A percentile compares a stretch with the other conserved stretches of the same genome.
Evolutionary conservation across 768 basidiomycete genomes (phyloP).

Genomic region (Mycena rebaudengoi): DNA sequence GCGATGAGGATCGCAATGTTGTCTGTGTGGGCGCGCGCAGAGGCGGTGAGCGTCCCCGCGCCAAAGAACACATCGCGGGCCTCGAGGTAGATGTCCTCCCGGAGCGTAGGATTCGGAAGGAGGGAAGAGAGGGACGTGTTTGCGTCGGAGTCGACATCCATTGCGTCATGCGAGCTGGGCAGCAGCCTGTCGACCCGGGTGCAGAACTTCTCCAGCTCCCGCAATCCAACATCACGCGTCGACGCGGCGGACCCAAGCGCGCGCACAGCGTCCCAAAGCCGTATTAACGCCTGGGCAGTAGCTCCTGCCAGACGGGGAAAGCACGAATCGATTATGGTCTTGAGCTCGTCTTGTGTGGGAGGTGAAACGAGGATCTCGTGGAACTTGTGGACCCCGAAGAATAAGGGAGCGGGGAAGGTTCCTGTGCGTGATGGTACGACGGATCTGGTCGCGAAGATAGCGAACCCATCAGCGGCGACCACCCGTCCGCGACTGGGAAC

Average conservation of each 20-base stretch:
- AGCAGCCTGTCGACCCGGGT: slow-evolving; percentile 71
- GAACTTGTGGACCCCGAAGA: slow-evolving; percentile 90
- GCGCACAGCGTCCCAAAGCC: slow-evolving; percentile 73
- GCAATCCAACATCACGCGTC: slow-evolving; percentile 71
- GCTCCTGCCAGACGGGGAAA: slow-evolving; percentile 69
- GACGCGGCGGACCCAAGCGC: slow-evolving; percentile 59
- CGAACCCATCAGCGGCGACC: slow-evolving; percentile 81
- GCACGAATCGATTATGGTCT: slow-evolving; percentile 69
- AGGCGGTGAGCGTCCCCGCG: slow-evolving; percentile 60
- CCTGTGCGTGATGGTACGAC: slow-evolving; percentile 55
- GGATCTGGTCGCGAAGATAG: slow-evolving; percentile 90
- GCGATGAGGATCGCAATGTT: slow-evolving; percentile 64
- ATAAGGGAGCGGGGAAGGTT: slow-evolving; percentile 65
- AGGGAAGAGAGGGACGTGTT: slow-evolving; percentile 47
- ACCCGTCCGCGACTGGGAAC: slow-evolving; percentile 80
- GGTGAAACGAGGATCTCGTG: slow-evolving; percentile 69
- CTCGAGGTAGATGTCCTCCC: slow-evolving; percentile 91
- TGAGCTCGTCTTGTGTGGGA: slow-evolving; percentile 74
- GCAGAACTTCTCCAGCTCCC: slow-evolving; percentile 88
- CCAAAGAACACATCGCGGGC: slow-evolving; percentile 94
- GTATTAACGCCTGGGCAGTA: slow-evolving; percentile 61
- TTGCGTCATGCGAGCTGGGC: slow-evolving; percentile 53
- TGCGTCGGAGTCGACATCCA: slow-evolving; percentile 48
- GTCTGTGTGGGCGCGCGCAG: slow-evolving; percentile 58
- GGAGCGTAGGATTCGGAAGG: slow-evolving; percentile 75